A percentile compares a stretch with the other conserved stretches of the same genome.
Conservation (phyloP, 116 monocot genomes). For the Phalaenopsis hybrid region DNA sequence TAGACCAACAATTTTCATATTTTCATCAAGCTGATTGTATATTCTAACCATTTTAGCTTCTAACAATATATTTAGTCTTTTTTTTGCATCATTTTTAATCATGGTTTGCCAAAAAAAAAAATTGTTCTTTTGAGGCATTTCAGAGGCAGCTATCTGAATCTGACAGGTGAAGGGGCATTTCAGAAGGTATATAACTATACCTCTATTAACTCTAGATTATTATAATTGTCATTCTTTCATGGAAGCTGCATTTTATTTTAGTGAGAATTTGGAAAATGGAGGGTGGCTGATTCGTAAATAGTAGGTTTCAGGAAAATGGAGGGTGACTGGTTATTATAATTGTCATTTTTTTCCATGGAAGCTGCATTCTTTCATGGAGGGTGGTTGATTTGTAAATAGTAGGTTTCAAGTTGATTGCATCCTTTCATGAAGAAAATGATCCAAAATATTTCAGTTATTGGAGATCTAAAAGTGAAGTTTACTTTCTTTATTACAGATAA, state of each 20-base stretch:
- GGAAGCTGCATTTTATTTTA: not conserved
- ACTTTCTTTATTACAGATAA: not conserved
- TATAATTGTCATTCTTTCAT: not conserved
- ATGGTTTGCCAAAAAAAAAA: not conserved
- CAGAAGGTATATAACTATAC: conserved; percentile 47
- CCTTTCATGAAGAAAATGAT: not conserved
- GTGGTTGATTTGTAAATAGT: not conserved
- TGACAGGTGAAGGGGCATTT: conserved; percentile 89
- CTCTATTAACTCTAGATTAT: not conserved
- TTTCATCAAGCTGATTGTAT: too few species aligned
- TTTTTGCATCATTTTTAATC: conserved; percentile 7
- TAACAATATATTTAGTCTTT: too few species aligned
- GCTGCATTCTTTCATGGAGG: too few species aligned
- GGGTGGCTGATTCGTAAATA: not conserved
- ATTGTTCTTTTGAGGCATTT: conserved; percentile 59
- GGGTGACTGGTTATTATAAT: too few species aligned
- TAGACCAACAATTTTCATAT: too few species aligned
- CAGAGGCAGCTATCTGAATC: conserved; percentile 91
- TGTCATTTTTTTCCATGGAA: too few species aligned
- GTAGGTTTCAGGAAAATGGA: not conserved
- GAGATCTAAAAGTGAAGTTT: not conserved
- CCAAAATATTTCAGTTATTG: not conserved
- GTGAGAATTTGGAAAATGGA: not conserved
- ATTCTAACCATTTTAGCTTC: too few species aligned
- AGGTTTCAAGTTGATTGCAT: not conserved